Percentiles rank a stretch among this genome's conserved stretches.
These are phyloP conservation scores for Colletotrichum sp. DNA, from an alignment of 2,329 filamentous ascomycete genomes.

Conservation along the genomic window DNA sequence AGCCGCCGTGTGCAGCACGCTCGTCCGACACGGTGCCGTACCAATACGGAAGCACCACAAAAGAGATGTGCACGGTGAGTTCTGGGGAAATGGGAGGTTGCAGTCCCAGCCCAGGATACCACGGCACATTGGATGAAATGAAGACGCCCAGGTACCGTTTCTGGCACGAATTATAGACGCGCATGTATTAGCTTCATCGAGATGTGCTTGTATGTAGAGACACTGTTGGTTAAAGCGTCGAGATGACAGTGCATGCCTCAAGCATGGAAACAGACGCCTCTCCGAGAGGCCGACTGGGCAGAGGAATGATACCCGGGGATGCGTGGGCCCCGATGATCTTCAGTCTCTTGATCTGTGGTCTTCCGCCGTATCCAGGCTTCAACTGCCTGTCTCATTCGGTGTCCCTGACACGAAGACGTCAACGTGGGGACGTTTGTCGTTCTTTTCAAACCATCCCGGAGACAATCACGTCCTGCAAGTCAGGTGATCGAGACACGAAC, in stretches of 20 bases:
- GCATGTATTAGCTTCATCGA: neutral
- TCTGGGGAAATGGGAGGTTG: neutral
- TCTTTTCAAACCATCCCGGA: neutral
- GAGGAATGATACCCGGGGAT: constrained; percentile 1
- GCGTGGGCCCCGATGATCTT: neutral
- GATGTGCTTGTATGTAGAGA: neutral
- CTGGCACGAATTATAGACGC: neutral
- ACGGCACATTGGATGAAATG: constrained; percentile 3
- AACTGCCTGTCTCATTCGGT: neutral
- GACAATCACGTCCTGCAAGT: neutral
- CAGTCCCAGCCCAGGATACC: neutral
- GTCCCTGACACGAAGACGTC: constrained; percentile 10
- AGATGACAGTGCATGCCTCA: constrained; percentile 11
- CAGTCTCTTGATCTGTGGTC: constrained; percentile 6
- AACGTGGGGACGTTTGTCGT: constrained; percentile 15
- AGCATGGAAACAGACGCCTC: neutral
- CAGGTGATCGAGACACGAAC: neutral
- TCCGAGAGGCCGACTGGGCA: neutral
- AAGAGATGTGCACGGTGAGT: neutral
- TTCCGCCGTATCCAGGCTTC: neutral
- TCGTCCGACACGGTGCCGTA: neutral
- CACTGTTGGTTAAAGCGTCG: neutral
- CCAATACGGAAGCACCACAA: neutral
- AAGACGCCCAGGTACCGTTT: neutral
- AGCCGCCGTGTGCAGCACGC: neutral